Evolutionary conservation across 371 early-diverging fungal genomes (phyloP), one percentile per base, ranked within the genome.

Genomic region (Mucor mucedo): DNA sequence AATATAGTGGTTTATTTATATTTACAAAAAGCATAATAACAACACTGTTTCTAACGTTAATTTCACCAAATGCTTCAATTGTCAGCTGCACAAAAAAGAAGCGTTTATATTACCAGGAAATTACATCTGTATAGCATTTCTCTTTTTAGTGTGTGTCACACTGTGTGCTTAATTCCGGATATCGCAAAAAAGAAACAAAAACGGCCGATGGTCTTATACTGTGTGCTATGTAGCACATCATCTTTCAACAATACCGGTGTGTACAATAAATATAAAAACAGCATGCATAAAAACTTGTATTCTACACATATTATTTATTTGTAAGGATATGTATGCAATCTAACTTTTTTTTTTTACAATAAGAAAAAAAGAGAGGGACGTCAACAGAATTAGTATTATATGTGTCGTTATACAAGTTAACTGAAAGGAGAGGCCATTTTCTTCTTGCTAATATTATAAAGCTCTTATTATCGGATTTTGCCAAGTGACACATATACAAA

Each of bases 401-500:
- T 47, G 47, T 47, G 9, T 47, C 47, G 47, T 47, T 47, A n/a
- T 47, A 47, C 21, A 47, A 47, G 47, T 47, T n/a, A 47, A 21
- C 2, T 10, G 13, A 44, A 21, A 47, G 47, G 47, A 47, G 47
- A 47, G 6, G 5, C 4, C 1, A 35, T 8, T 35, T 35, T 21
- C n/a, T 47, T n/a, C 21, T 21, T 47, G 21, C 10, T 7, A 47
- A 47, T 4, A 21, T 21, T 21, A 0, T 21, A 21, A 21, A 21
- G 21, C 21, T 21, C 21, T 21, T 1, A 21, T 21, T 0, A 21
- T 21, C 21, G 21, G 21, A 21, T 21, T 21, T 21, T 21, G 21
- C 21, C 21, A 21, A 35, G 8, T 6, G 8, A 35, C 35, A 35
- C 8, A 35, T 35, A 35, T 35, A 35, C 4, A 35, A 35, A 7